Conservation (phyloP, 768 basidiomycete genomes). For the Boletus sp. region DNA sequence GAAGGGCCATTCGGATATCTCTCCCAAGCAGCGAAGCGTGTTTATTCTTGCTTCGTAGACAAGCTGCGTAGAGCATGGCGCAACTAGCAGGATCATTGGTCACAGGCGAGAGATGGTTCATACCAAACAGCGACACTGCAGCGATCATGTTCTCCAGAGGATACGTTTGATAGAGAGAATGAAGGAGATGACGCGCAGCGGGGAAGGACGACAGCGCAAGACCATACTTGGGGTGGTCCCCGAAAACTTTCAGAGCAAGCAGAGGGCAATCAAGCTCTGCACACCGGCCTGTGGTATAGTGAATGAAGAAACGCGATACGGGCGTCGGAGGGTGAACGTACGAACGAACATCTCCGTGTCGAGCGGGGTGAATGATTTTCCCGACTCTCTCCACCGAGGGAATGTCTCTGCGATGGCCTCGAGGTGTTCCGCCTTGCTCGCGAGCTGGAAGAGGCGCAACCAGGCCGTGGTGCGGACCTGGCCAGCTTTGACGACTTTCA, state of each 20-base stretch:
- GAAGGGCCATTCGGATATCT: conserved; percentile 41
- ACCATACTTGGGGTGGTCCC: conserved; percentile 60
- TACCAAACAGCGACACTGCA: conserved; percentile 49
- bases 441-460: conserved; percentile 49
- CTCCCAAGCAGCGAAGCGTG: conserved; percentile 40
- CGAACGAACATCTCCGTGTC: conserved; percentile 52
- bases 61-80: conserved; percentile 55
- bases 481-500: conserved; percentile 27
- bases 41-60: conserved; percentile 43
- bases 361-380: conserved; percentile 35
- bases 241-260: conserved; percentile 59
- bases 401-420: conserved; percentile 44
- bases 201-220: conserved; percentile 44
- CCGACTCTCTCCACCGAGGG: conserved; percentile 47
- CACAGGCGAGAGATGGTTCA: conserved; percentile 53
- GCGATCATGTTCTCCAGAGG: conserved; percentile 48
- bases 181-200: conserved; percentile 54
- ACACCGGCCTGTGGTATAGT: conserved; percentile 49
- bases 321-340: conserved; percentile 33
- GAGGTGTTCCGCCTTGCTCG: conserved; percentile 48
- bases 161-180: conserved; percentile 47
- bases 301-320: background rate
- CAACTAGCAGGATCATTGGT: conserved; percentile 55
- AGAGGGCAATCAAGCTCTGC: conserved; percentile 51
- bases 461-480: conserved; percentile 47